phyloP scores from a whole-genome alignment of 73 alveolate species.

The Tetrahymena elliotti region DNA sequence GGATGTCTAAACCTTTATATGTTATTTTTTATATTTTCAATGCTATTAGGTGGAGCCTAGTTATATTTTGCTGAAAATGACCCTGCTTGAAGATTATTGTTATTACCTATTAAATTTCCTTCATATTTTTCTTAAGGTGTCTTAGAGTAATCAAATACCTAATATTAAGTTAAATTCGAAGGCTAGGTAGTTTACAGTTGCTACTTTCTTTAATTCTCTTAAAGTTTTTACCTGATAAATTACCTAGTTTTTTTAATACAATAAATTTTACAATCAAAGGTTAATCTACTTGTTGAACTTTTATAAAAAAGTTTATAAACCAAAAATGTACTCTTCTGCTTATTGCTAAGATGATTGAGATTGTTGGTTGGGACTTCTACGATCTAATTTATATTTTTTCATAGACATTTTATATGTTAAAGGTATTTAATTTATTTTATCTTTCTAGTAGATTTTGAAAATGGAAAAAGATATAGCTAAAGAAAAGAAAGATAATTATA shows the following conservation, averaged over 20 bases:
- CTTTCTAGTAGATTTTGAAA: neutral
- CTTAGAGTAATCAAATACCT: neutral
- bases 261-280: neutral
- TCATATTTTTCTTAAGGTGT: neutral
- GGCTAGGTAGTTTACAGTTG: neutral
- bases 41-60: neutral
- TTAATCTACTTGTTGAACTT: neutral
- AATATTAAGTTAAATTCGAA: neutral
- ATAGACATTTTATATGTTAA: neutral
- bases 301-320: neutral
- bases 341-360: neutral
- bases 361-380: neutral
- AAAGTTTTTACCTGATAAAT: neutral
- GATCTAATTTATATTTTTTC: neutral
- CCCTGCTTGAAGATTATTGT: neutral
- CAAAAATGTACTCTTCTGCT: neutral
- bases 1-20: neutral
- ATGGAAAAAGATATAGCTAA: neutral
- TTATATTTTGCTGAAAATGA: neutral
- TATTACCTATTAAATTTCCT: neutral
- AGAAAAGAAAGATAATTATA: neutral
- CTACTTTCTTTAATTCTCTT: neutral
- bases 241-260: neutral
- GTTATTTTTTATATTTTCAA: neutral
- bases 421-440: neutral